These are phyloP conservation scores for Tausonia pullulans DNA, from an alignment of 1,284 basidiomycete genomes.

Conservation along the genomic window DNA sequence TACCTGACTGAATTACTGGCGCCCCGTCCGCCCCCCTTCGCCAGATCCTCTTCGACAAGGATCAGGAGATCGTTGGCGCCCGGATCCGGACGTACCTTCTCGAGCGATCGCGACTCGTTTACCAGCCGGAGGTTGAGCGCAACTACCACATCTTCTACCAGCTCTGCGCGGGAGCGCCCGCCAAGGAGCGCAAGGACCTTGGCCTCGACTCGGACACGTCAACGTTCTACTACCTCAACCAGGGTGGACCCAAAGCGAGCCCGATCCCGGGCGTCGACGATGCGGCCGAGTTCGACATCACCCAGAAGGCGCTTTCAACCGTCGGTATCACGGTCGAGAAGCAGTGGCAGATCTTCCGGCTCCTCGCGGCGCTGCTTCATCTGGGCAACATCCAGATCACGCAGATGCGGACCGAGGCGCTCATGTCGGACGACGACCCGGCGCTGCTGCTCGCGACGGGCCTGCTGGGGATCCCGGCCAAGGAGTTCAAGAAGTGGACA, in stretches of 20 bases:
- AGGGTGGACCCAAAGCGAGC: conserved; percentile 76
- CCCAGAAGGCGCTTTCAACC: conserved; percentile 87
- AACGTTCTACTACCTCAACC: conserved; percentile 86
- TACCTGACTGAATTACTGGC: background rate
- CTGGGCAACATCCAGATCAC: conserved; percentile 92
- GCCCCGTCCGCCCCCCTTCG: background rate
- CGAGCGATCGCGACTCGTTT: conserved; percentile 93
- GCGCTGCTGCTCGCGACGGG: conserved; percentile 70
- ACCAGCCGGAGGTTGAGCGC: conserved; percentile 90
- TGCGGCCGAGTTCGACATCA: conserved; percentile 83
- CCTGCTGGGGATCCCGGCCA: conserved; percentile 77
- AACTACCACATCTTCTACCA: conserved; percentile 99
- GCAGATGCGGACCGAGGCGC: conserved; percentile 67
- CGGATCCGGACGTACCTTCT: conserved; percentile 95
- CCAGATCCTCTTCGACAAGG: conserved; percentile 88
- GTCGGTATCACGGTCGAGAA: conserved; percentile 95
- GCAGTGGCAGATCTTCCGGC: conserved; percentile 95
- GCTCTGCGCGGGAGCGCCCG: conserved; percentile 88
- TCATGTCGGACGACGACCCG: conserved; percentile 73
- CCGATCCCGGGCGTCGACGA: conserved; percentile 90
- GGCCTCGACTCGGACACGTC: conserved; percentile 69
- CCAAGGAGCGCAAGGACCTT: conserved; percentile 89
- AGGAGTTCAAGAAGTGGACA: conserved; percentile 99
- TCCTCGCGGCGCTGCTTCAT: conserved; percentile 86
- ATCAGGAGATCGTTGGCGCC: conserved; percentile 93